These are phyloP conservation scores for Cladophialophora psammophila DNA, from an alignment of 2,329 filamentous ascomycete species.

Conservation along the genomic window DNA sequence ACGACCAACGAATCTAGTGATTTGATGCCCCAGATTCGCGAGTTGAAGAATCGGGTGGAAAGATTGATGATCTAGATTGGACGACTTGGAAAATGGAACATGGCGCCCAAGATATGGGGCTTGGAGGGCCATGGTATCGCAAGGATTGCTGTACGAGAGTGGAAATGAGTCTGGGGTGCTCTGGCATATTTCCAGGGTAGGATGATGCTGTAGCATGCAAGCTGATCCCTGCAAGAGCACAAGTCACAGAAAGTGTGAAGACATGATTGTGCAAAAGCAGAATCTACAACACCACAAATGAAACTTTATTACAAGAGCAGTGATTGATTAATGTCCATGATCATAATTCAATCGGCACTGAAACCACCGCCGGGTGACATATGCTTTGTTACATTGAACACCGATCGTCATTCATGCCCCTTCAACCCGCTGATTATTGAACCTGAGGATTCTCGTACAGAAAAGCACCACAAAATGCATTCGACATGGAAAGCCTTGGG, in stretches of 20 bases:
- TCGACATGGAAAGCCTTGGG: not conserved
- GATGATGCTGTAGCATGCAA: not conserved
- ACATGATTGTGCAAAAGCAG: not conserved
- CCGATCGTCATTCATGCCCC: not conserved
- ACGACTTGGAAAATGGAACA: not conserved
- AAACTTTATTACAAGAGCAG: not conserved
- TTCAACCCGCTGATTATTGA: not conserved
- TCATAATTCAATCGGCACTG: not conserved
- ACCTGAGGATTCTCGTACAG: not conserved
- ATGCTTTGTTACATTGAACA: not conserved
- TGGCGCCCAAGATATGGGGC: not conserved
- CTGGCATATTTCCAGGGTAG: not conserved
- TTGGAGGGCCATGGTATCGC: not conserved
- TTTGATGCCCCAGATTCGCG: conserved; percentile 83
- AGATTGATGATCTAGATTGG: conserved; percentile 81
- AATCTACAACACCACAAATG: not conserved
- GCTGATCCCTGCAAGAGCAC: not conserved
- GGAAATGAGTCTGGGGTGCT: not conserved
- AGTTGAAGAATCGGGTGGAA: conserved; percentile 94
- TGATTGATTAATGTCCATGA: not conserved
- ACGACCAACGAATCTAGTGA: conserved; percentile 92
- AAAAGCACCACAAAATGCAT: not conserved
- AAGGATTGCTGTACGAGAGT: not conserved
- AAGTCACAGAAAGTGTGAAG: not conserved
- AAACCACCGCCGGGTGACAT: not conserved